Conservation (phyloP, 345 rosid species). For the Odontarrhena argentea region DNA sequence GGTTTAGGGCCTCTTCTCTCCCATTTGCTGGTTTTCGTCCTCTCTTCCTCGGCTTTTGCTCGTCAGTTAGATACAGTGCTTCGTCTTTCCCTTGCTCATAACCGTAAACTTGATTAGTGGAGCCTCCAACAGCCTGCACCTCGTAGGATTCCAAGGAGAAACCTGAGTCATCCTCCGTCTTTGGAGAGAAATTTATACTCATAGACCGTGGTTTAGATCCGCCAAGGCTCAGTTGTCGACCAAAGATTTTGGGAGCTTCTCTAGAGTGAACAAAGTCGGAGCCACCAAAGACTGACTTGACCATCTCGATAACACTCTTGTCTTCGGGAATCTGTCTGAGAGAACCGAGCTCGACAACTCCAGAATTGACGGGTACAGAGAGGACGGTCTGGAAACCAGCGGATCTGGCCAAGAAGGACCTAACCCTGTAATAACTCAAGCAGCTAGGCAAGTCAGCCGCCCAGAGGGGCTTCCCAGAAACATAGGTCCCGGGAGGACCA, state of each 20-base stretch:
- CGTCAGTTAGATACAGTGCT: conserved; percentile 55
- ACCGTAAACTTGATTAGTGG: conserved; percentile 54
- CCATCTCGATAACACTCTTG: conserved; percentile 57
- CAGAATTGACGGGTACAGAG: conserved; percentile 72
- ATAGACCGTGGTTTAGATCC: conserved; percentile 64
- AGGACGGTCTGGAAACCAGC: conserved; percentile 77
- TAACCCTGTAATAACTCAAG: conserved; percentile 57
- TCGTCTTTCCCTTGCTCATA: conserved; percentile 73
- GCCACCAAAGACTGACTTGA: conserved; percentile 60
- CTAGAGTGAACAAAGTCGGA: conserved; percentile 58
- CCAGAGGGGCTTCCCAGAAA: conserved; percentile 71
- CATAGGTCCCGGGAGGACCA: conserved; percentile 64
- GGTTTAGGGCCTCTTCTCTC: conserved; percentile 93
- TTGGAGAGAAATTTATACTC: conserved; percentile 80
- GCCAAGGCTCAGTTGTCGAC: conserved; percentile 81
- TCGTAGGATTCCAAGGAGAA: conserved; percentile 63
- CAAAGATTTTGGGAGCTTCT: conserved; percentile 77
- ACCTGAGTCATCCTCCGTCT: conserved; percentile 77
- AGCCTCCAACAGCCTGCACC: conserved; percentile 49
- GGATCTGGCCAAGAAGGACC: conserved; percentile 76
- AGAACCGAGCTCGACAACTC: conserved; percentile 91
- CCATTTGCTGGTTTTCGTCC: conserved; percentile 98
- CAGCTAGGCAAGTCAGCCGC: conserved; percentile 55
- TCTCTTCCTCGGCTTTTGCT: conserved; percentile 90
- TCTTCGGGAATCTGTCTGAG: conserved; percentile 65